Base-by-base conservation (phyloP, 176 grass and related monocot species). In the Coix lacrymajobi region DNA sequence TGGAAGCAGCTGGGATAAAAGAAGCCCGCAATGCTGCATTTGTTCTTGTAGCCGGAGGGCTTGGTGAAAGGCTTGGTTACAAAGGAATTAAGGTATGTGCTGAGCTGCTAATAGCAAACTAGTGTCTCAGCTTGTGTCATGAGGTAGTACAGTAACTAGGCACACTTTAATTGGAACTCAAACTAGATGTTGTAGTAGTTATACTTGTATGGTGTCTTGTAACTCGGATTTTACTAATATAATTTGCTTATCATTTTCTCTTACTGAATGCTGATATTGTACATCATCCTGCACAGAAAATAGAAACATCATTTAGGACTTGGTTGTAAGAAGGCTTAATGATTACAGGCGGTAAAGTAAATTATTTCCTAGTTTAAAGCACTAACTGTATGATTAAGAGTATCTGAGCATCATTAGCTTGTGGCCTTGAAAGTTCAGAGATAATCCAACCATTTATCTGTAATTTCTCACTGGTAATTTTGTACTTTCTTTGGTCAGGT, bases 1-100 rank as follows among this genome's bases (percentile, higher is more conserved):
- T 99, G 41, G 96, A 99, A 95, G 89, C 78, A 69, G 64, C 85
- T 90, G 96, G 96, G 7, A 77, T 96, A 69, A 96, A 88, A 90
- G 93, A 96, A 92, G 93, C 85, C 44, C 41, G 83, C 4, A 84
- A 92, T 39, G 91, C 93, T 69, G 86, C 86, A 77, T 99, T 99
- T 96, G 96, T 96, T 87, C 96, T 99, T 83, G 96, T 99, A n/a
- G 96, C 96, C 44, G 96, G 96, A 38, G 93, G 96, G 6, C 96
- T 99, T 75, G 96, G 96, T 41, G 96, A 99, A 87, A 88, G 92
- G 52, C 96, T 98, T 69, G 96, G 96, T 32, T 98, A 98, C 76
- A 95, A 98, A 73, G 96, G 96, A 85, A 98, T 98, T 78, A 98
- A 98, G 93, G 96, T 98, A 84, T 78, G n/a, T 3, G 24, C 19